phyloP scores from a whole-genome alignment of 345 rosid species.

The Melaleuca alternifolia region DNA sequence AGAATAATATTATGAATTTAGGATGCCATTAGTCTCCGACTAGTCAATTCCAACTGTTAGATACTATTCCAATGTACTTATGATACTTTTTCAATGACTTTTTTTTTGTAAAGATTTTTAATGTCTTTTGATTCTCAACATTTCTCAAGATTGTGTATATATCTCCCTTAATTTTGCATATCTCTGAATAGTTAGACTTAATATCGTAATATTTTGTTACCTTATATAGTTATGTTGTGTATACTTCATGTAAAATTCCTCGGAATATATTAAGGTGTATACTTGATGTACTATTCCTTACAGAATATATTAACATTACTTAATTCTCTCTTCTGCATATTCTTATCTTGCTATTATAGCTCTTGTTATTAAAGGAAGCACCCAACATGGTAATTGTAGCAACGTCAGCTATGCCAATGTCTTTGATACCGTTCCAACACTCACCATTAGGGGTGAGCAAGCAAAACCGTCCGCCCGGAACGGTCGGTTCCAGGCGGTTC shows the following conservation, averaged over 20 bases:
- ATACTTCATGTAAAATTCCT: neutral
- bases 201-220: neutral
- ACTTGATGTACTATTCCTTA: neutral
- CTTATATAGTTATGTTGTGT: neutral
- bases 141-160: neutral
- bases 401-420: neutral
- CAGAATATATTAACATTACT: neutral
- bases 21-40: neutral
- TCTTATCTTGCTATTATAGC: neutral
- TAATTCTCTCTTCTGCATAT: neutral
- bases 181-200: neutral
- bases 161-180: neutral
- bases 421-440: neutral
- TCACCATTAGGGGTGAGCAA: no score
- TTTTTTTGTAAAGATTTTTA: no score
- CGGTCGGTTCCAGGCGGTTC: no score
- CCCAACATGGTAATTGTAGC: neutral
- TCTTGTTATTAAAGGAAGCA: neutral
- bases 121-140: neutral
- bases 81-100: neutral
- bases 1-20: neutral
- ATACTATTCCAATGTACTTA: neutral
- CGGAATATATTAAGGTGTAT: neutral
- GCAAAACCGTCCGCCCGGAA: no score
- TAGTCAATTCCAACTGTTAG: neutral